phyloP scores from a whole-genome alignment of 2,329 filamentous ascomycete species.

The Pestalotiopsis sp. region DNA sequence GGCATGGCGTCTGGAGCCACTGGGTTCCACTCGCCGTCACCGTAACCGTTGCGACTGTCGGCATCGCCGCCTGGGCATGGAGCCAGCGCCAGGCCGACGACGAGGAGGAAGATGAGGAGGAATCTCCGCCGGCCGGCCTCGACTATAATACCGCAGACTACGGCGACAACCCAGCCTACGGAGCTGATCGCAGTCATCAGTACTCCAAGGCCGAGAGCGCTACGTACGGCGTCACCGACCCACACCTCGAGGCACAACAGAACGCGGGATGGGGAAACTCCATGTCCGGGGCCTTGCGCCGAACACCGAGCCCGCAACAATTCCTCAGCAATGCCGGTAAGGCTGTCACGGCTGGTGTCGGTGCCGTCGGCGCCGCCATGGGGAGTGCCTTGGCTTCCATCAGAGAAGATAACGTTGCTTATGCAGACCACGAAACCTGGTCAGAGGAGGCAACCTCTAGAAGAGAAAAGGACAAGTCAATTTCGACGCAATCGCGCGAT shows the following conservation, averaged over 20 bases:
- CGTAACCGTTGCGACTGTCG: conserved; percentile 83
- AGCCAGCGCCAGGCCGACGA: conserved; percentile 80
- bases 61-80: conserved; percentile 91
- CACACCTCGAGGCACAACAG: conserved; percentile 34
- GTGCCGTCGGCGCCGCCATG: conserved; percentile 80
- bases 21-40: conserved; percentile 90
- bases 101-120: conserved; percentile 67
- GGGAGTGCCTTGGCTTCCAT: conserved; percentile 83
- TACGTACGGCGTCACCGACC: conserved; percentile 43
- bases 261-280: conserved; percentile 69
- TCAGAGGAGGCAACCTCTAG: conserved; percentile 83
- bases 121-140: conserved; percentile 51
- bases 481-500: conserved; percentile 30
- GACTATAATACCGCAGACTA: conserved; percentile 53
- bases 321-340: conserved; percentile 83
- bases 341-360: conserved; percentile 78
- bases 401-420: conserved; percentile 77
- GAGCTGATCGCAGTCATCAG: conserved; percentile 39
- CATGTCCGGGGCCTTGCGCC: conserved; percentile 78
- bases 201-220: conserved; percentile 41
- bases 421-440: conserved; percentile 88
- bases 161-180: conserved; percentile 54
- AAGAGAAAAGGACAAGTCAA: conserved; percentile 47
- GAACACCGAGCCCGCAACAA: conserved; percentile 86
- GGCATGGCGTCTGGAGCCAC: conserved; percentile 71